Percentiles rank a stretch among this genome's conserved stretches.
phyloP scores from a whole-genome alignment of 768 basidiomycete genomes.

The Phanerochaete carnosa region DNA sequence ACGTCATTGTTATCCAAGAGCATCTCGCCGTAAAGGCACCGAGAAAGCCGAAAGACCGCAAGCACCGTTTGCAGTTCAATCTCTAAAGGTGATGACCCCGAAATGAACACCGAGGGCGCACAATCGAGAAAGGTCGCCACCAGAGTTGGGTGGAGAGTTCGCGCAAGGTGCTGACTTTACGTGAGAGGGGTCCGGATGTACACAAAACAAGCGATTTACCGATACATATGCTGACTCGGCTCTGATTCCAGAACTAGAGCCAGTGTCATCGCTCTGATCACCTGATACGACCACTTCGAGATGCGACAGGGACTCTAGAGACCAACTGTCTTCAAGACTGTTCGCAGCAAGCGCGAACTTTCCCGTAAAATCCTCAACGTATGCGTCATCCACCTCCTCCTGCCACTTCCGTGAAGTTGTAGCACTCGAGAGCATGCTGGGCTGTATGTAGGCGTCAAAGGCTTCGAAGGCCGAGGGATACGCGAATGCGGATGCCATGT shows the following conservation, averaged over 20 bases:
- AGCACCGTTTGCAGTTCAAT: slow-evolving; percentile 58
- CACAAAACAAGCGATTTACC: slow-evolving; percentile 12
- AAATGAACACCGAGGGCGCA: slow-evolving; percentile 79
- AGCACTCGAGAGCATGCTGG: slow-evolving; percentile 32
- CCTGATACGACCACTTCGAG: neutral
- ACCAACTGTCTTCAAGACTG: slow-evolving; percentile 17
- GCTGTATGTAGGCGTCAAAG: slow-evolving; percentile 38
- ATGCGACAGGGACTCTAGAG: slow-evolving; percentile 21
- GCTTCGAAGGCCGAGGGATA: slow-evolving; percentile 46
- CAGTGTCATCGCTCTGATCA: neutral
- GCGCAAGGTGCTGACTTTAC: slow-evolving; percentile 57
- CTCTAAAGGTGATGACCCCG: slow-evolving; percentile 54
- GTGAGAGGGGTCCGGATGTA: neutral
- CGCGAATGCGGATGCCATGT: slow-evolving; percentile 57
- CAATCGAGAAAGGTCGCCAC: slow-evolving; percentile 85
- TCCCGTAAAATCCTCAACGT: slow-evolving; percentile 31
- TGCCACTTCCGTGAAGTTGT: slow-evolving; percentile 20
- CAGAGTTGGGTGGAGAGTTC: slow-evolving; percentile 73
- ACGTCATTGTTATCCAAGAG: slow-evolving; percentile 41
- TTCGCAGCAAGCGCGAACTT: slow-evolving; percentile 5
- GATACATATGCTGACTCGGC: slow-evolving; percentile 13
- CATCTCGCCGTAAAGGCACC: slow-evolving; percentile 56
- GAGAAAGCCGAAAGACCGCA: slow-evolving; percentile 54
- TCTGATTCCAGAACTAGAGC: slow-evolving; percentile 3
- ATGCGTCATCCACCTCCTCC: slow-evolving; percentile 33